Evolutionary conservation across 129 eudicot genomes (phyloP), one percentile per base, ranked within the genome.

Genomic region (Dittrichia graveolens): DNA sequence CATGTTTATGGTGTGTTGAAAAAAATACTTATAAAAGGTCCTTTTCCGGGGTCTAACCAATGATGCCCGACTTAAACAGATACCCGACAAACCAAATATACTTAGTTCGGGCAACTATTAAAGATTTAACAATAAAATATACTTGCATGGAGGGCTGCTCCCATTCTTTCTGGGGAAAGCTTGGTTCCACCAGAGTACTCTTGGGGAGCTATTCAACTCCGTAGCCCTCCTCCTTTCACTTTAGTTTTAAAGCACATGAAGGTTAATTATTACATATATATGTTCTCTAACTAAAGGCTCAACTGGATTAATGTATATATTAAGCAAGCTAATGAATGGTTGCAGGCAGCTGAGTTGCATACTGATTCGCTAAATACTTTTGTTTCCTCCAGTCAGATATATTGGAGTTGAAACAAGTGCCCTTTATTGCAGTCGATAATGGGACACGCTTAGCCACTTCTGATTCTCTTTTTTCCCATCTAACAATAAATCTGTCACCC

Each of bases 151-250:
- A 57, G n/a, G 14, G 63, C 12, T 24, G 63, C 63, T 19, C n/a
- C 65, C 65, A 59, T 59, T 44, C 44, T 59, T 59, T 59, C 7
- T 15, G 34, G 35, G 9, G 38, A 55, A 55, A 55, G 54, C 54
- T 8, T 48, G 14, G 63, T 57, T 57, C 63, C 65, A 59, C 65
- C 65, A 59, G 65, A 59, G 14, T 24, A 57, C 63, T 57, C 40
- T 57, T 57, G 63, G 63, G 63, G 63, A 19, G 63, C 63, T 57
- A 7, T 57, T 31, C 63, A 57, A 57, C 39, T 57, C 40, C 24
- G 40, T 5, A 59, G 44, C 44, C 65, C 65, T 59, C 65, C 65
- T 60, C 65, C 45, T 35, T 60, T 60, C 37, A 12, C 65, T n/a
- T 3, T 35, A 4, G 18, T 60, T 14, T 13, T 38, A 38, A 61